Percentiles rank a stretch among this genome's conserved stretches.
These are phyloP conservation scores for Populus euphratica DNA, from an alignment of 345 rosid species.

Conservation along the genomic window DNA sequence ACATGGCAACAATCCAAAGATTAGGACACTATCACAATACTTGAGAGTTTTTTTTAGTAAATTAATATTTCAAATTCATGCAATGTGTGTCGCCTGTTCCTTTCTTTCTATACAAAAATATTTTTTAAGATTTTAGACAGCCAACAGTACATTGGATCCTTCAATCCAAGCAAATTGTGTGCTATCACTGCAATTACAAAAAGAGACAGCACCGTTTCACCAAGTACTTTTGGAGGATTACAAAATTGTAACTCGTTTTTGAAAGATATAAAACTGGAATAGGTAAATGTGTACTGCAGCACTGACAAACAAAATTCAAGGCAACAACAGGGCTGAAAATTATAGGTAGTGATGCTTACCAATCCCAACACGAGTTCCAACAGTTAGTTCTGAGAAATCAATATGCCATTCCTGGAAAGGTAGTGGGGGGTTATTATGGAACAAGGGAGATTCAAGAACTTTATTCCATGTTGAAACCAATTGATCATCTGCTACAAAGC, in stretches of 20 bases:
- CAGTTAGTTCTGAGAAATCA: constrained; percentile 85
- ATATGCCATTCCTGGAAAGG: constrained; percentile 91
- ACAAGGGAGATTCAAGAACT: constrained; percentile 83
- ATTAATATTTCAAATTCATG: background rate
- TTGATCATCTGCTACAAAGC: constrained; percentile 40
- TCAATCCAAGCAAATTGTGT: background rate
- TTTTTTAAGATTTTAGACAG: background rate
- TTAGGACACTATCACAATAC: background rate
- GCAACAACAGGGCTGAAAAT: background rate
- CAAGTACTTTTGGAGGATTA: background rate
- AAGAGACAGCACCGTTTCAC: background rate
- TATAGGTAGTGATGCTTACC: constrained; percentile 43
- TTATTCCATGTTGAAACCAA: constrained; percentile 67
- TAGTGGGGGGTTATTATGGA: constrained; percentile 63
- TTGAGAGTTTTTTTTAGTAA: background rate
- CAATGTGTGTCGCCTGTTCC: background rate
- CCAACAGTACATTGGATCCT: background rate
- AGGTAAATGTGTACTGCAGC: background rate
- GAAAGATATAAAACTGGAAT: background rate
- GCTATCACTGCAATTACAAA: background rate
- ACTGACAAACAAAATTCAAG: constrained; percentile 5
- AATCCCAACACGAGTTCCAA: constrained; percentile 96
- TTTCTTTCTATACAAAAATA: background rate
- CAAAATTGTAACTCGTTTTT: background rate
- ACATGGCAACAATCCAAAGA: background rate